These are phyloP conservation scores for Leptographium flavum DNA, from an alignment of 2,329 filamentous ascomycete species.

Conservation along the genomic window DNA sequence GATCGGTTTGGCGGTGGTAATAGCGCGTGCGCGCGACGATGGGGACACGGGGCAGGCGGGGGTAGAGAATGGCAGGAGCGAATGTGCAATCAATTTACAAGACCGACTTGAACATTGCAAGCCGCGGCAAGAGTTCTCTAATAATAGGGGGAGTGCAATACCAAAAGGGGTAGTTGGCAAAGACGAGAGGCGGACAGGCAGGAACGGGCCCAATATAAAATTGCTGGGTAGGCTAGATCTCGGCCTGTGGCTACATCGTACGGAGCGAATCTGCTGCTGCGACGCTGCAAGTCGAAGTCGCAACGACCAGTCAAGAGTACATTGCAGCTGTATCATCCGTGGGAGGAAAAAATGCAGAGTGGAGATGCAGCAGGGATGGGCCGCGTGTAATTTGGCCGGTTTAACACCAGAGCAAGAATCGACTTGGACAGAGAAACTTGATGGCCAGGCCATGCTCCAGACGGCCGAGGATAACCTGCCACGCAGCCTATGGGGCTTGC, in stretches of 20 bases:
- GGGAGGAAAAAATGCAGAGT: background rate
- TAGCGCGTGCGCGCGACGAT: slow-evolving; percentile 2
- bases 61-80: too few species aligned
- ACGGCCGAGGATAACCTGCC: too few species aligned
- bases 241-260: background rate
- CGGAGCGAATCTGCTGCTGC: background rate
- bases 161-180: background rate
- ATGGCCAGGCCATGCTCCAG: too few species aligned
- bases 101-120: too few species aligned
- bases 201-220: background rate
- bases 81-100: background rate
- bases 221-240: background rate
- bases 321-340: background rate
- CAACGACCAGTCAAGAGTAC: background rate
- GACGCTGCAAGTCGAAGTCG: background rate
- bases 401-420: background rate
- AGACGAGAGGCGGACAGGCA: background rate
- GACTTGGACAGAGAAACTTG: too few species aligned
- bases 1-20: background rate
- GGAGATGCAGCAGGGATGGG: background rate
- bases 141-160: background rate
- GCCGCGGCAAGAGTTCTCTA: too few species aligned
- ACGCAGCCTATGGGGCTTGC: too few species aligned
- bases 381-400: background rate
- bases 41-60: background rate